Base-by-base conservation (phyloP, 306 rosid species). In the Vicia sativa region DNA sequence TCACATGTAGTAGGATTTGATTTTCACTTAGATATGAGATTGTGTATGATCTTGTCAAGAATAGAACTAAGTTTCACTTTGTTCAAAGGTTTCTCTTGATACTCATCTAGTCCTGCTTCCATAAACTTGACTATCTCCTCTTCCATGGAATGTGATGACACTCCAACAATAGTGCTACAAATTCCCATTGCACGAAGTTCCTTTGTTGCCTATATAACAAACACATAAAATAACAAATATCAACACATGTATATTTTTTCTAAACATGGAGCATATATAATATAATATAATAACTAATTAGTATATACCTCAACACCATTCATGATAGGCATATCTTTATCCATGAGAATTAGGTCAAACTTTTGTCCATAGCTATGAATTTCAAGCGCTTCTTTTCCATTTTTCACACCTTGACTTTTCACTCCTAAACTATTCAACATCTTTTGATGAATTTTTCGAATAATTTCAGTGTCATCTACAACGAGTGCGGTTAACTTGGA, bases 271-370 rank as follows among this genome's bases (percentile, higher is more conserved):
- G 15, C 0, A 25, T 25, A 25, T 25, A 13, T 42, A 29, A 55
- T 10, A 53, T 28, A 68, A 68, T 13, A 25, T 28, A 68, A 68
- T 28, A 25, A 25, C 28, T 56, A 56, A 28, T 28, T 6, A 26
- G 19, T n/a, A 11, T 11, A 19, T 57, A 80, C 97, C 95, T 91
- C 84, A 59, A 89, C 77, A 68, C 97, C 97, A 79, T 87, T 81
- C 97, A 91, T 89, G 44, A 91, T 16, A 28, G 97, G 96, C 97
- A 91, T 91, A 11, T 91, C 97, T 77, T 74, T 68, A 79, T 91
- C 97, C 96, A 91, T 89, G 73, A 91, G 82, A 79, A 91, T 89
- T 7, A 91, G 91, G 76, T 89, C 91, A 74, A 91, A 91, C 15
- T 37, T 68, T 21, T 75, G 65, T 1, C 96, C 95, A 18, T 64